These are phyloP conservation scores for Colletotrichum musicola DNA, from an alignment of 2,329 filamentous ascomycete genomes.

Conservation along the genomic window DNA sequence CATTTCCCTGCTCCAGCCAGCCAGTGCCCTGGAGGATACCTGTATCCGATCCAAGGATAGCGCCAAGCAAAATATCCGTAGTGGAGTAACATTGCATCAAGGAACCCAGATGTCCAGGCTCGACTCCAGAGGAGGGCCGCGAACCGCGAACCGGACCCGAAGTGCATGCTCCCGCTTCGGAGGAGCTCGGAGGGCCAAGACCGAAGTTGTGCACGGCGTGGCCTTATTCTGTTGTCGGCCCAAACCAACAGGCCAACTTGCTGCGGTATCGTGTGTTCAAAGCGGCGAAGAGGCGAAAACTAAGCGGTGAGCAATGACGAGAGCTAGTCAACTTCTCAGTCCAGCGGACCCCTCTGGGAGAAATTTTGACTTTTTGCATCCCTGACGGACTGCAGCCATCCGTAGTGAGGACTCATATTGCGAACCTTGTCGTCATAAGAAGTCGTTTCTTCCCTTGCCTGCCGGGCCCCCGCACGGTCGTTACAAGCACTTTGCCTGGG, in stretches of 20 bases:
- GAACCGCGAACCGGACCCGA: constrained; percentile 29
- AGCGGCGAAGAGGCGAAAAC: constrained; percentile 11
- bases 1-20: background rate
- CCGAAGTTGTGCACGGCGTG: constrained; percentile 8
- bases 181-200: constrained; percentile 30
- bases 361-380: constrained; percentile 34
- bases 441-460: constrained; percentile 22
- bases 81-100: constrained; percentile 33
- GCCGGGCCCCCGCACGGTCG: constrained; percentile 18
- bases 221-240: constrained; percentile 4
- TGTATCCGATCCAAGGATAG: constrained; percentile 27
- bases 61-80: constrained; percentile 35
- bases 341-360: constrained; percentile 2
- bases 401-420: constrained; percentile 2
- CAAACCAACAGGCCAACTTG: constrained; percentile 2
- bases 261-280: background rate
- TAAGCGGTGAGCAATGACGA: constrained; percentile 19
- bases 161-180: constrained; percentile 23
- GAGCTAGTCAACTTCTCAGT: constrained; percentile 20
- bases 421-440: constrained; percentile 32
- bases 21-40: background rate
- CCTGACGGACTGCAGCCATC: constrained; percentile 18
- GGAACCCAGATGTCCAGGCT: constrained; percentile 13
- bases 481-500: constrained; percentile 15
- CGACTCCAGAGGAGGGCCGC: constrained; percentile 6